Percentiles rank a stretch among this genome's conserved stretches.
Evolutionary conservation across 2,329 filamentous ascomycete species (phyloP).

Genomic region (Diaporthe sp.): DNA sequence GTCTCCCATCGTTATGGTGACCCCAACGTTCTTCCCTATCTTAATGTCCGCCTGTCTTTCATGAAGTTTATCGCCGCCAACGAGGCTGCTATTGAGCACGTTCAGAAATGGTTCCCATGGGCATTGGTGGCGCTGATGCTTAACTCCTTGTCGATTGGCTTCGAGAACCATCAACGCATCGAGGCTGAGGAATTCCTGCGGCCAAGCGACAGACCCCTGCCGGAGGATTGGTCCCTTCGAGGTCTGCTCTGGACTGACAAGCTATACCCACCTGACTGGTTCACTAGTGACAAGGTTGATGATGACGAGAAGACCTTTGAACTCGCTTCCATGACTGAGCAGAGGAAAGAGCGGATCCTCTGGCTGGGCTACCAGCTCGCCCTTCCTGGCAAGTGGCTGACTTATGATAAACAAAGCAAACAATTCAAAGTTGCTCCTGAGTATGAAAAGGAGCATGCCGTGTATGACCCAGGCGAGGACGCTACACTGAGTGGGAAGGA

Average conservation of each 20-base stretch:
- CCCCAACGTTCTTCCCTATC: slow-evolving; percentile 68
- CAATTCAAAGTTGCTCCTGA: slow-evolving; percentile 51
- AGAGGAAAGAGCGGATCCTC: slow-evolving; percentile 68
- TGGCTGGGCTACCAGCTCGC: slow-evolving; percentile 66
- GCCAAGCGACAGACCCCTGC: no score
- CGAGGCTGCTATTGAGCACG: slow-evolving; percentile 53
- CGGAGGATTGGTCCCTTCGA: no score
- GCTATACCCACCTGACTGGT: slow-evolving; percentile 70
- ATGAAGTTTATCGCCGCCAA: slow-evolving; percentile 56
- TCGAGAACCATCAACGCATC: no score
- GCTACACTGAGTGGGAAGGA: background rate
- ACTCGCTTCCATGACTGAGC: slow-evolving; percentile 64
- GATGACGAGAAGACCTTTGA: slow-evolving; percentile 77
- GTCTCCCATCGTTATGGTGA: slow-evolving; percentile 65
- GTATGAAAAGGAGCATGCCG: slow-evolving; percentile 44
- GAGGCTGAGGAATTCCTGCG: no score
- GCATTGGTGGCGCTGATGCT: slow-evolving; percentile 47
- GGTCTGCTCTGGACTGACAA: no score
- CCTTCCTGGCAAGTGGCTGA: slow-evolving; percentile 52
- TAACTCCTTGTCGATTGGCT: no score
- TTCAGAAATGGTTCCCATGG: slow-evolving; percentile 55
- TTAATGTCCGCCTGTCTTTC: no score
- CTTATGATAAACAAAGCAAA: slow-evolving; percentile 51
- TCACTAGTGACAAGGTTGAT: slow-evolving; percentile 66
- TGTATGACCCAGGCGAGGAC: slow-evolving; percentile 1